Evolutionary conservation across 83 land plant genomes (phyloP), one percentile per base, ranked within the genome.

Genomic region (Larix sibirica): DNA sequence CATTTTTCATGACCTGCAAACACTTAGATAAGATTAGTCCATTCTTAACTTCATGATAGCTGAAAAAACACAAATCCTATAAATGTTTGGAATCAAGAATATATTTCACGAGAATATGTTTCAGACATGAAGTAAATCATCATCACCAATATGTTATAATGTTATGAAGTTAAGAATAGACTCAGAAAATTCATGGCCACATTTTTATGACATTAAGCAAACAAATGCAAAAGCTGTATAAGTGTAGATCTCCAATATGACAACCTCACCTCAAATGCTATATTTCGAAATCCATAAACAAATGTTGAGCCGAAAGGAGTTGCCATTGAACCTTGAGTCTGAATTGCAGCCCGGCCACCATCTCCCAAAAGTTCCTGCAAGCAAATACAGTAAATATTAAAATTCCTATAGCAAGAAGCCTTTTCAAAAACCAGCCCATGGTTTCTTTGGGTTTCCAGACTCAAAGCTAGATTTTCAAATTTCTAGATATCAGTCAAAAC

Each of bases 261-360:
- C 26, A 50, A 44, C 47, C 84, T 77, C 80, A 63, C 66, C 66
- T 63, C 66, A 63, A 63, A 63, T 21, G 18, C 66, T 63, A 63
- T 63, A 63, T 63, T 63, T 63, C n/a, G 66, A 63, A n/a, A 63
- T 26, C 66, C 66, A 63, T 63, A 63, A 63, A 20, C 66, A 63
- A 93, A 95, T 67, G 99, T 95, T 70, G 99, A 94, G 40, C 99
- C 99, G 85, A 96, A 96, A 33, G 99, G 99, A 79, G 95, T 96
- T 89, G 87, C 92, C 10, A 88, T 89, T 56, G 99, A 96, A n/a
- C 97, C 99, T 80, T 96, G 99, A 36, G 99, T 96, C 66, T 96
- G 99, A 42, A 96, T 96, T 31, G 99, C 99, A 56, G 99, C 99
- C 54, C 95, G 88, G 4, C 99, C 99, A 86, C 94, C 91, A 82